Evolutionary conservation across 1,284 basidiomycete genomes (phyloP).

Genomic region (Ganoderma multipileum): DNA sequence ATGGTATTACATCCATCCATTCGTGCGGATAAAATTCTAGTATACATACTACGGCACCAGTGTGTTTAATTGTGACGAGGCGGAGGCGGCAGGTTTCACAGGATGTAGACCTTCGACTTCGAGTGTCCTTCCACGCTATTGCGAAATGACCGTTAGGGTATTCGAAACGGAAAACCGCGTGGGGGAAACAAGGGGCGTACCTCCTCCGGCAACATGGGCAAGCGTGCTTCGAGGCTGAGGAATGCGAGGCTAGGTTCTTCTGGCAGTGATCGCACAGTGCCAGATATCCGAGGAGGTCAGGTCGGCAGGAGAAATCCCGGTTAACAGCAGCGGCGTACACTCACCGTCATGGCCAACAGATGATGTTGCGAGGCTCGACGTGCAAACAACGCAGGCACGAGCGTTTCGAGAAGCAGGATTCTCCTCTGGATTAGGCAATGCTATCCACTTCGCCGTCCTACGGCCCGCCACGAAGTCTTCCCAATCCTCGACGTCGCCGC

Average conservation of each 20-base stretch:
- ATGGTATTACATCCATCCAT: conserved; percentile 4
- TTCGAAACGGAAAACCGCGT: neutral
- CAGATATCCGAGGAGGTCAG: conserved; percentile 56
- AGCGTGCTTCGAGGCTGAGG: conserved; percentile 67
- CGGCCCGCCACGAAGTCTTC: conserved; percentile 36
- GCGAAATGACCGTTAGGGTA: conserved; percentile 3
- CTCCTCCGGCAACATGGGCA: conserved; percentile 77
- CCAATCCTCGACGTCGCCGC: conserved; percentile 35
- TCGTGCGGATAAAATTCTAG: neutral
- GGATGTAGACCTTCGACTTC: conserved; percentile 65
- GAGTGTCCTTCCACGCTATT: conserved; percentile 77
- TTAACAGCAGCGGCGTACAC: conserved; percentile 34
- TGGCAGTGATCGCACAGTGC: conserved; percentile 78
- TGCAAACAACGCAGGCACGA: conserved; percentile 74
- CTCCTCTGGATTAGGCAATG: conserved; percentile 30
- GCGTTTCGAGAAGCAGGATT: conserved; percentile 43
- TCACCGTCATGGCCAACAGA: conserved; percentile 83
- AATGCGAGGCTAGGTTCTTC: conserved; percentile 68
- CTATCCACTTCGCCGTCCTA: conserved; percentile 27
- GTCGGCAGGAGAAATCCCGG: too few relatives aligned
- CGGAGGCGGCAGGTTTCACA: conserved; percentile 22
- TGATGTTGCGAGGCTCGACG: conserved; percentile 71
- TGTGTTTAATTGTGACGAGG: neutral
- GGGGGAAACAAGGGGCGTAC: conserved; percentile 40
- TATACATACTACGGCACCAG: neutral